Evolutionary conservation across 495 filamentous ascomycete genomes (phyloP).

Genomic region (Bryoglossum gracile): DNA sequence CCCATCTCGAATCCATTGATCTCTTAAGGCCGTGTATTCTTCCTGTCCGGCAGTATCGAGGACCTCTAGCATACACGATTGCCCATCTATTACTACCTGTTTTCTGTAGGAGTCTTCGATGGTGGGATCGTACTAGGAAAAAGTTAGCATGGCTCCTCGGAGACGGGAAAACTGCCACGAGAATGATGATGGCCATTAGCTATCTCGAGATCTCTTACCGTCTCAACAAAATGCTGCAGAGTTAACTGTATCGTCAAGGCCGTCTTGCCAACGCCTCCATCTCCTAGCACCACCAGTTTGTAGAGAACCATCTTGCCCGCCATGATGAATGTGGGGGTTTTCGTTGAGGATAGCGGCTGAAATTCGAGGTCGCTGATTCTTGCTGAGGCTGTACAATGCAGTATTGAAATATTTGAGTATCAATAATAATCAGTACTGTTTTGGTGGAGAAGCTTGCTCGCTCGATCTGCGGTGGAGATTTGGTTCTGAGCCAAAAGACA

Average conservation of each 20-base stretch:
- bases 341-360: conserved; percentile 1
- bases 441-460: conserved; percentile 9
- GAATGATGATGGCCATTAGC: background rate
- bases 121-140: conserved; percentile 75
- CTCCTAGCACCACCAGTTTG: conserved; percentile 96
- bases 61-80: conserved; percentile 97
- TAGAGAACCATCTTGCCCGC: conserved; percentile 88
- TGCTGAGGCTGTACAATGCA: too few species aligned
- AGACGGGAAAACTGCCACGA: too few species aligned
- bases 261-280: conserved; percentile 92
- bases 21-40: conserved; percentile 93
- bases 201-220: conserved; percentile 24
- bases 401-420: too few species aligned
- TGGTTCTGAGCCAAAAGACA: conserved; percentile 7
- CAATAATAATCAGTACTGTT: conserved; percentile 10
- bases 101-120: conserved; percentile 98
- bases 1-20: conserved; percentile 97
- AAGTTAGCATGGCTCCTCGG: conserved; percentile 10
- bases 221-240: conserved; percentile 54
- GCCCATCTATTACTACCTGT: conserved; percentile 94
- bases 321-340: conserved; percentile 35
- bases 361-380: too few species aligned
- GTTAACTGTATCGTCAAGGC: conserved; percentile 94
- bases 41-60: conserved; percentile 98
- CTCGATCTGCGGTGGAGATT: conserved; percentile 16